phyloP scores from a whole-genome alignment of 768 basidiomycete species.

The Lentinula edodes region DNA sequence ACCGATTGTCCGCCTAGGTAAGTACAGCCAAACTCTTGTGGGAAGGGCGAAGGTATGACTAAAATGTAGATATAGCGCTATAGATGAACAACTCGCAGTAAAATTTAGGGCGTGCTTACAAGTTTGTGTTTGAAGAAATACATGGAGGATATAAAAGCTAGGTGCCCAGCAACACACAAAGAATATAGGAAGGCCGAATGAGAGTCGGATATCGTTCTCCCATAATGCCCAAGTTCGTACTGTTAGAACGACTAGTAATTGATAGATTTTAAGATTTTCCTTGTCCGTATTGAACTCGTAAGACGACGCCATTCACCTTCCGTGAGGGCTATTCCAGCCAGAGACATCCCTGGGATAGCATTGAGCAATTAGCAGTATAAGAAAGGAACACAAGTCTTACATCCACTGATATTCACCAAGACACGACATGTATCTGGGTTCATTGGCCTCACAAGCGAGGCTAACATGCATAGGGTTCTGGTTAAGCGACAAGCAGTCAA shows the following conservation, averaged over 20 bases:
- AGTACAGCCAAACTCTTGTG: not conserved
- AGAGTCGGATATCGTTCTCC: constrained; percentile 2
- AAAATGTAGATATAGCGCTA: not conserved
- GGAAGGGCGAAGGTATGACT: not conserved
- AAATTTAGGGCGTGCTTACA: not conserved
- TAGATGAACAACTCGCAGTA: not conserved
- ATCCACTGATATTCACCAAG: not conserved
- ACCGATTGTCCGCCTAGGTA: not conserved
- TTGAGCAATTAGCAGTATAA: not conserved
- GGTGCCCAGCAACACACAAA: constrained; percentile 6
- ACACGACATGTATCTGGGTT: not conserved
- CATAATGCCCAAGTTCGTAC: constrained; percentile 13
- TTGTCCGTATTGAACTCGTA: not conserved
- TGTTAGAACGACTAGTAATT: constrained; percentile 10
- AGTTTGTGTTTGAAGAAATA: constrained; percentile 3
- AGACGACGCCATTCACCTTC: constrained; percentile 6
- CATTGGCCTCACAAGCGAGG: not conserved
- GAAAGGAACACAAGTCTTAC: not conserved
- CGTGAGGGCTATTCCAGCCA: constrained; percentile 9
- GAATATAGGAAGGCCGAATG: constrained; percentile 4
- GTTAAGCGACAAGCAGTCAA: not conserved
- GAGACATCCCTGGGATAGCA: constrained; percentile 5
- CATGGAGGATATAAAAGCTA: not conserved
- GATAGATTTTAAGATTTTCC: not conserved
- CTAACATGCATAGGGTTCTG: not conserved